Base-by-base conservation (phyloP, 345 rosid species). In the Eucalyptus pauciflora region DNA sequence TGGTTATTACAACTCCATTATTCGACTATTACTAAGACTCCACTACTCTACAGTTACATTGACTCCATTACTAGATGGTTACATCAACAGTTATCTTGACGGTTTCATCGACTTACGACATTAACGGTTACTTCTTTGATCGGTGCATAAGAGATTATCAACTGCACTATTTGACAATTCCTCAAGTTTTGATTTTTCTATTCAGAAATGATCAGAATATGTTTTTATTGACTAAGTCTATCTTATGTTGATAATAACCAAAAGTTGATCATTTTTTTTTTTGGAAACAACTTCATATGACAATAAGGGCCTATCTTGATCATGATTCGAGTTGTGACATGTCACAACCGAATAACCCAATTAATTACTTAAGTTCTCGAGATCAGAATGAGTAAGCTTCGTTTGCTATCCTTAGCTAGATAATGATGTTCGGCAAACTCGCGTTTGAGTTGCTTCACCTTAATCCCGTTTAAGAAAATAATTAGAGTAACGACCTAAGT, bases 181-280 rank as follows among this genome's bases (percentile, higher is more conserved):
- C 37, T 33, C 18, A 67, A 67, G 12, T 15, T 62, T 62, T 29
- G 9, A 62, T 8, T 29, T 4, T 62, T 62, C 15, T 62, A 62
- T 62, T 62, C 17, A 29, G 29, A 62, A 62, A 62, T 27, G 69
- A 27, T n/a, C 3, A 0, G 15, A 62, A 62, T 62, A 0, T 27
- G 8, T 29, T 62, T n/a, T 11, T 13, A 62, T 62, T 12, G 33
- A 62, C 31, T 62, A 62, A 62, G 31, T 62, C 33, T 62, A 4
- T 27, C 16, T 12, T 29, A 29, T 13, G 31, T 29, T 0, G 4
- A 62, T 62, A 2, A 7, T 62, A 62, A 29, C 33, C 0, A 29
- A 62, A 62, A 29, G 16, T 4, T 4, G 5, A 14, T 29, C 25
- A 52, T 27, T 25, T 11, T 27, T 11, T 27, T 60, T n/a, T 64